Conservation (phyloP, 2,329 filamentous ascomycete genomes). For the Metarhizium guizhouense region DNA sequence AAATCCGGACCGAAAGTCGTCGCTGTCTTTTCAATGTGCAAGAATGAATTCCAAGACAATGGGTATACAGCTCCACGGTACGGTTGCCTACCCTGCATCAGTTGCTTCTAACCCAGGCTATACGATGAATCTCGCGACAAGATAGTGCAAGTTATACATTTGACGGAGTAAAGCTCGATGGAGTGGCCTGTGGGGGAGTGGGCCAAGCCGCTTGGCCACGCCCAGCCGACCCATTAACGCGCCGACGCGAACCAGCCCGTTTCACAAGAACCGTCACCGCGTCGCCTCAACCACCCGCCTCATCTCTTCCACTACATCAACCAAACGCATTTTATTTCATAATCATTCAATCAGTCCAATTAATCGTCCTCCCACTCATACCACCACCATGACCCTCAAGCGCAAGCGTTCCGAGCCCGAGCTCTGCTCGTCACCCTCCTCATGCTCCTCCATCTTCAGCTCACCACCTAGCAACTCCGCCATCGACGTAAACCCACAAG, state of each 20-base stretch:
- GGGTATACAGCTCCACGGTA: too few relatives aligned
- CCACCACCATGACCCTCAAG: conserved; percentile 42
- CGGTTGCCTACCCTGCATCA: too few relatives aligned
- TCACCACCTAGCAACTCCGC: conserved; percentile 15
- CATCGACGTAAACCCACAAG: conserved; percentile 21
- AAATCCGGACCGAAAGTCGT: too few relatives aligned
- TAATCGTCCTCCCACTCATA: not conserved
- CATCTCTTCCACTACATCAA: not conserved
- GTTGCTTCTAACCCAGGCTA: too few relatives aligned
- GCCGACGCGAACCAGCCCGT: not conserved
- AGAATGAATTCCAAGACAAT: too few relatives aligned
- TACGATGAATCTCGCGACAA: too few relatives aligned
- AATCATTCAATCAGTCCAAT: too few relatives aligned
- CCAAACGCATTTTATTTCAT: too few relatives aligned
- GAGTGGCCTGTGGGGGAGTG: too few relatives aligned
- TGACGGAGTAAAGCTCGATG: too few relatives aligned
- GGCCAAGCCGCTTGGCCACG: not conserved
- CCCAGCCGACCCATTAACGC: not conserved
- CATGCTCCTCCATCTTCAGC: conserved; percentile 31
- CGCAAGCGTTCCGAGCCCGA: conserved; percentile 56
- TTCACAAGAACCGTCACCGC: not conserved
- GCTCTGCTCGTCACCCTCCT: conserved; percentile 36
- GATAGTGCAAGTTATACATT: too few relatives aligned
- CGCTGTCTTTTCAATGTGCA: too few relatives aligned
- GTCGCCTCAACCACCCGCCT: not conserved